Percentiles rank a stretch among this genome's conserved stretches.
These are phyloP conservation scores for Chaetomiaceae sp. DNA, from an alignment of 2,329 filamentous ascomycete genomes.

Conservation along the genomic window DNA sequence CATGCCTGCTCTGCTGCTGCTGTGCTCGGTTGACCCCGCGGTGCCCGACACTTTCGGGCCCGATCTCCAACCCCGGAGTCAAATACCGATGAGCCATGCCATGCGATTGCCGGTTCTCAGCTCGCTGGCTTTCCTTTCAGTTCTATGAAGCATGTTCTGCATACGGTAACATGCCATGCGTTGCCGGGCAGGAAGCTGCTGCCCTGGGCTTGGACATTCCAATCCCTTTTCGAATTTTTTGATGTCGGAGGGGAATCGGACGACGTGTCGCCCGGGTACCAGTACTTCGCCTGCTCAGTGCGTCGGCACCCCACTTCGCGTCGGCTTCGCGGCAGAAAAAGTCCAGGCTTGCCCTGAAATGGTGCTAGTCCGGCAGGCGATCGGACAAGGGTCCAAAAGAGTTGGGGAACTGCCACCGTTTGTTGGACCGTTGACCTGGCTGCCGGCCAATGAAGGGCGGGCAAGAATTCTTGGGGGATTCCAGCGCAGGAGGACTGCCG, in stretches of 20 bases:
- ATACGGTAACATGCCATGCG: neutral
- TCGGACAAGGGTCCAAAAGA: conserved; percentile 27
- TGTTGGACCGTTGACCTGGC: conserved; percentile 24
- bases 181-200: neutral
- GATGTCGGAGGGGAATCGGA: conserved; percentile 19
- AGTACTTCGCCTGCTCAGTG: conserved; percentile 20
- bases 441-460: conserved; percentile 19
- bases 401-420: conserved; percentile 26
- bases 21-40: conserved; percentile 4
- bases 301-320: conserved; percentile 14
- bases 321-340: conserved; percentile 16
- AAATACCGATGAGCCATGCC: neutral
- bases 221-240: conserved; percentile 7
- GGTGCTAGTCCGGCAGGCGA: conserved; percentile 22
- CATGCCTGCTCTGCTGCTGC: neutral
- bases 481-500: conserved; percentile 8
- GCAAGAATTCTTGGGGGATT: conserved; percentile 20
- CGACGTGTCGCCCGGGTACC: conserved; percentile 19
- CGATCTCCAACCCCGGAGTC: neutral
- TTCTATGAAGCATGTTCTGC: neutral
- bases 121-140: neutral
- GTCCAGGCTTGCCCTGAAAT: conserved; percentile 12
- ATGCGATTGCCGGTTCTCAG: neutral
- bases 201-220: neutral
- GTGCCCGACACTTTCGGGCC: conserved; percentile 3